Conservation (phyloP, 257 asterid species). For the Penstemon newberryi region DNA sequence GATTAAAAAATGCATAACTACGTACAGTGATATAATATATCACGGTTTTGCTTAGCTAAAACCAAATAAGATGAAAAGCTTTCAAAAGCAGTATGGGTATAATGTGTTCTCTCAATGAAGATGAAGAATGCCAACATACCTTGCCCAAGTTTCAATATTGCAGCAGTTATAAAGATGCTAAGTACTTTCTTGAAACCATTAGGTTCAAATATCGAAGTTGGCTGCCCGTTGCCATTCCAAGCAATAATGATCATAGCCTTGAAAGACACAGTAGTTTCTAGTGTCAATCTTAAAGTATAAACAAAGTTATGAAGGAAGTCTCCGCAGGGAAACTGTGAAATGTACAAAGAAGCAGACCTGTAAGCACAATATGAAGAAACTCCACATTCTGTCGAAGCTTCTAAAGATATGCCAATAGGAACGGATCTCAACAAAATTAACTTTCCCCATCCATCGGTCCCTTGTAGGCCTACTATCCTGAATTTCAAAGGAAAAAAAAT, state of each 20-base stretch:
- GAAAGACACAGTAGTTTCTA: slow-evolving; percentile 30
- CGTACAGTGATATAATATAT: not conserved
- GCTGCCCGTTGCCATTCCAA: slow-evolving; percentile 84
- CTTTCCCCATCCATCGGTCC: slow-evolving; percentile 97
- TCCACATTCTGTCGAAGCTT: slow-evolving; percentile 99
- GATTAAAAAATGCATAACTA: too few species aligned
- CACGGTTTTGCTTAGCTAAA: slow-evolving; percentile 3
- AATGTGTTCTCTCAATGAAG: slow-evolving; percentile 11
- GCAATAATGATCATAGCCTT: slow-evolving; percentile 98
- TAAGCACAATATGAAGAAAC: slow-evolving; percentile 92
- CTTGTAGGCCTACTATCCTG: slow-evolving; percentile 61
- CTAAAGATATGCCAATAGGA: slow-evolving; percentile 94
- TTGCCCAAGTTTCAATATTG: slow-evolving; percentile 94
- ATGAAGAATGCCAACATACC: slow-evolving; percentile 46
- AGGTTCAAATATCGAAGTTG: slow-evolving; percentile 57
- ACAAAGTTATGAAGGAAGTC: slow-evolving; percentile 14
- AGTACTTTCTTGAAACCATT: slow-evolving; percentile 81
- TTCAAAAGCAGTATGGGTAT: slow-evolving; percentile 13
- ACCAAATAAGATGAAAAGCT: not conserved
- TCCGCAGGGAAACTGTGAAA: slow-evolving; percentile 18
- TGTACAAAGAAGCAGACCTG: slow-evolving; percentile 57
- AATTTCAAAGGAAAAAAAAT: slow-evolving; percentile 22
- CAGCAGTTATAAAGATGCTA: slow-evolving; percentile 95
- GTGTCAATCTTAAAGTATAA: slow-evolving; percentile 30
- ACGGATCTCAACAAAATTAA: slow-evolving; percentile 95